Evolutionary conservation across 192 early-diverging fungal genomes (phyloP).

Genomic region (Paraglomus brasilianum): DNA sequence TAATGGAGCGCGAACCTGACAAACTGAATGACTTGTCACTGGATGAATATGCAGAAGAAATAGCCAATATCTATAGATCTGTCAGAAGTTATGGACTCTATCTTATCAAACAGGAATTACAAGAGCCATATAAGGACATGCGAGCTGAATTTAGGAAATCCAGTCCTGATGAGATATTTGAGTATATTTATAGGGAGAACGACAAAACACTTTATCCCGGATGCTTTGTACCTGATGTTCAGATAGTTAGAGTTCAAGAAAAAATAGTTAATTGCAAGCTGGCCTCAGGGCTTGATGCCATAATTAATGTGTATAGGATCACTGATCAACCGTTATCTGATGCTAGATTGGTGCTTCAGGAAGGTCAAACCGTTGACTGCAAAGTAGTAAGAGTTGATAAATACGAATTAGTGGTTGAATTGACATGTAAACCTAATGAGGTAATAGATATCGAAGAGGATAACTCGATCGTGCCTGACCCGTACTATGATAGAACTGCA

Average conservation of each 20-base stretch:
- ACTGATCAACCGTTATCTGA: slow-evolving; percentile 56
- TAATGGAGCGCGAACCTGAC: slow-evolving; percentile 73
- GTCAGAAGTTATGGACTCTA: slow-evolving; percentile 80
- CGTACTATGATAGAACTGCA: slow-evolving; percentile 57
- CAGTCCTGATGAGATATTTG: slow-evolving; percentile 60
- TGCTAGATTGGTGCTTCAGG: slow-evolving; percentile 58
- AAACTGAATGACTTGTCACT: slow-evolving; percentile 83
- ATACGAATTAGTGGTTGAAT: slow-evolving; percentile 72
- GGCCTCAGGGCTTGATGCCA: slow-evolving; percentile 81
- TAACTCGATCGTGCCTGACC: slow-evolving; percentile 37
- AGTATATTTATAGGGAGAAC: slow-evolving; percentile 85
- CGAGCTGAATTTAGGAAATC: slow-evolving; percentile 62
- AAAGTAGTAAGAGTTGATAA: slow-evolving; percentile 80
- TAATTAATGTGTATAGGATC: slow-evolving; percentile 66
- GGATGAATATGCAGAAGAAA: slow-evolving; percentile 86
- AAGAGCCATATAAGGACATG: slow-evolving; percentile 75
- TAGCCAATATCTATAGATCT: slow-evolving; percentile 69
- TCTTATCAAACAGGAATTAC: slow-evolving; percentile 86
- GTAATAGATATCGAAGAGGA: slow-evolving; percentile 19
- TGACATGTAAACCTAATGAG: slow-evolving; percentile 66
- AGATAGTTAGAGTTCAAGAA: slow-evolving; percentile 69
- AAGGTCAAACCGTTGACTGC: slow-evolving; percentile 71
- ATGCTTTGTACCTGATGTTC: slow-evolving; percentile 60
- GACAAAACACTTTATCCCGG: slow-evolving; percentile 65
- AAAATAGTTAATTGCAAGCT: slow-evolving; percentile 74